Evolutionary conservation across 345 rosid genomes (phyloP).

Genomic region (Physaria fendleri): DNA sequence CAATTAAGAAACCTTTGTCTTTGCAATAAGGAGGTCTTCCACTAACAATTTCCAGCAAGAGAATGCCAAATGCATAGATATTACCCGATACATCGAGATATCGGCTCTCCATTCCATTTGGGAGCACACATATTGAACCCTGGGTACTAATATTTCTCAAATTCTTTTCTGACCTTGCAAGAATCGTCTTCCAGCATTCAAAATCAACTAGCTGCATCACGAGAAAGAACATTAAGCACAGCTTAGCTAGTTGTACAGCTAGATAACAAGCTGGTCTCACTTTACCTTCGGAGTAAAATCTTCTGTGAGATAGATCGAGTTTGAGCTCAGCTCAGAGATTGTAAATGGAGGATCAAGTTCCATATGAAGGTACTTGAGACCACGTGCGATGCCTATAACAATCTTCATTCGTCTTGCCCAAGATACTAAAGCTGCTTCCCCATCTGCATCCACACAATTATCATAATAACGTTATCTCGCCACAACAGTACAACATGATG

Average conservation of each 20-base stretch:
- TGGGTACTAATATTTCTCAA: slow-evolving; percentile 53
- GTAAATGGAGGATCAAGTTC: slow-evolving; percentile 87
- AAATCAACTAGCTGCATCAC: slow-evolving; percentile 84
- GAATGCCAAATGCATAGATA: slow-evolving; percentile 73
- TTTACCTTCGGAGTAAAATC: slow-evolving; percentile 89
- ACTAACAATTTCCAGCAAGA: slow-evolving; percentile 75
- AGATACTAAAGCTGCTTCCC: slow-evolving; percentile 74
- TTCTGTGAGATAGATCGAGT: slow-evolving; percentile 89
- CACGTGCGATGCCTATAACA: slow-evolving; percentile 63
- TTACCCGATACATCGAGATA: slow-evolving; percentile 74
- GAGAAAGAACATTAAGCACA: not conserved
- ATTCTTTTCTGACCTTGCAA: slow-evolving; percentile 72
- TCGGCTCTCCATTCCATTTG: slow-evolving; percentile 59
- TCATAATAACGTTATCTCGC: too few species aligned
- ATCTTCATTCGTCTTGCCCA: slow-evolving; percentile 97
- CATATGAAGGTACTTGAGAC: slow-evolving; percentile 79
- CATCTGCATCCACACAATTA: slow-evolving; percentile 49
- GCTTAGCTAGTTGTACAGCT: not conserved
- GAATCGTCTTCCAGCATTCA: slow-evolving; percentile 87
- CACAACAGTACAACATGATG: too few species aligned
- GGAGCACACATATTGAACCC: slow-evolving; percentile 74
- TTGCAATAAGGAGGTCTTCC: slow-evolving; percentile 83
- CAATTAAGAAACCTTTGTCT: slow-evolving; percentile 71
- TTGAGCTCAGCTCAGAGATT: slow-evolving; percentile 80
- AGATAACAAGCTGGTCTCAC: not conserved